Evolutionary conservation across 495 filamentous ascomycete genomes (phyloP).

Genomic region (Penicillium soppii): DNA sequence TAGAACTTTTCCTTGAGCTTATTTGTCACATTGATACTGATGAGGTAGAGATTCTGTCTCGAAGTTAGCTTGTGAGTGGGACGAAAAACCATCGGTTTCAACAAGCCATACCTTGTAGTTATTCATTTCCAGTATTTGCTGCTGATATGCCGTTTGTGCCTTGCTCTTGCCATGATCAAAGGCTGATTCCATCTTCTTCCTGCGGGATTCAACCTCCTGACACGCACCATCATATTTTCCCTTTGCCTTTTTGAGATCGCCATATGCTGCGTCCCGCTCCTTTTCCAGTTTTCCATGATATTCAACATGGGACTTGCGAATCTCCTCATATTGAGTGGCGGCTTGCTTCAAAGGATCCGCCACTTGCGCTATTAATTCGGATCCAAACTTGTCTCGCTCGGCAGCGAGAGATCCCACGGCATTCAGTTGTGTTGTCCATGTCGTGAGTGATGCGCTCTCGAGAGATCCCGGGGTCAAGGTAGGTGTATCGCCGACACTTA

Average conservation of each 20-base stretch:
- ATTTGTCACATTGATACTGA: slow-evolving; percentile 93
- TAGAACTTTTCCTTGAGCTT: slow-evolving; percentile 96
- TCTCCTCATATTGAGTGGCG: slow-evolving; percentile 77
- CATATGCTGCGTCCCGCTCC: slow-evolving; percentile 79
- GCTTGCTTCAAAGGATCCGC: slow-evolving; percentile 80
- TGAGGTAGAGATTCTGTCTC: slow-evolving; percentile 83
- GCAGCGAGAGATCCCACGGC: slow-evolving; percentile 84
- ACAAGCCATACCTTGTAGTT: slow-evolving; percentile 70
- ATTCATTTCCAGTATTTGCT: slow-evolving; percentile 89
- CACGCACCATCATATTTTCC: slow-evolving; percentile 88
- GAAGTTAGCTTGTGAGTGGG: neutral
- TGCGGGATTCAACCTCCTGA: slow-evolving; percentile 89
- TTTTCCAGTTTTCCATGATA: slow-evolving; percentile 85
- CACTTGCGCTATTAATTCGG: slow-evolving; percentile 71
- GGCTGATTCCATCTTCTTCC: slow-evolving; percentile 88
- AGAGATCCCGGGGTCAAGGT: slow-evolving; percentile 91
- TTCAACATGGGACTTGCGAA: slow-evolving; percentile 87
- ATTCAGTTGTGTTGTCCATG: slow-evolving; percentile 90
- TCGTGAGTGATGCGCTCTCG: slow-evolving; percentile 93
- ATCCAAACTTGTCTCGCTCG: slow-evolving; percentile 82
- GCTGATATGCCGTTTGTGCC: slow-evolving; percentile 84
- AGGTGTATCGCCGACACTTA: slow-evolving; percentile 94
- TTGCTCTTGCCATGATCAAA: slow-evolving; percentile 83
- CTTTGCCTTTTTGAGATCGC: slow-evolving; percentile 87
- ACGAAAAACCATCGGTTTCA: neutral